phyloP scores from a whole-genome alignment of 805 yeast genomes.

The Barnettozyma botsteinii region DNA sequence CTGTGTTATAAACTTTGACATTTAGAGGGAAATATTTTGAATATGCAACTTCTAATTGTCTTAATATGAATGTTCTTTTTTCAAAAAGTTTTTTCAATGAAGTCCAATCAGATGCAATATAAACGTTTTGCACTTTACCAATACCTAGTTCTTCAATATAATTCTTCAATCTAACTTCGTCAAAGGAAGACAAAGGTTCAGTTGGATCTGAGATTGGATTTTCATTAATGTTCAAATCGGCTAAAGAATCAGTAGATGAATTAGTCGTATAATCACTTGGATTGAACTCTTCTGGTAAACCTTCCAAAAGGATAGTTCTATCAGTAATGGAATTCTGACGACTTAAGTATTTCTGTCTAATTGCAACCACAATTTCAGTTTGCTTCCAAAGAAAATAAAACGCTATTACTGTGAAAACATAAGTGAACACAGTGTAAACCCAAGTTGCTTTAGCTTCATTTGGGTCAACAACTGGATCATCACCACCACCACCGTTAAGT shows the following conservation, averaged over 20 bases:
- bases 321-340: conserved; percentile 86
- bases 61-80: conserved; percentile 47
- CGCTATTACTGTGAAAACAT: conserved; percentile 70
- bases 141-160: conserved; percentile 76
- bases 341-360: conserved; percentile 80
- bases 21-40: conserved; percentile 18
- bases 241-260: conserved; percentile 11
- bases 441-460: conserved; percentile 55
- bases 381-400: conserved; percentile 59
- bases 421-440: conserved; percentile 85
- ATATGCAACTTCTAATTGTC: conserved; percentile 53
- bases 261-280: conserved; percentile 20
- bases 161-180: conserved; percentile 58
- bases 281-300: conserved; percentile 78
- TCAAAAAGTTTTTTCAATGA: conserved; percentile 57
- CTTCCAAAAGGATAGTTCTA: conserved; percentile 80
- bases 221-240: not conserved
- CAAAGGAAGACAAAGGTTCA: conserved; percentile 21
- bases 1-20: conserved; percentile 20
- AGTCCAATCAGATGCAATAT: conserved; percentile 83
- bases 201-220: not conserved
- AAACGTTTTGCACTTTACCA: conserved; percentile 72
- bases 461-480: conserved; percentile 30
- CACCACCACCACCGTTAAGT: conserved; percentile 32
- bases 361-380: conserved; percentile 65